Percentiles rank a stretch among this genome's conserved stretches.
Conservation (phyloP, 2,329 filamentous ascomycete genomes). For the Blastomyces silverae region DNA sequence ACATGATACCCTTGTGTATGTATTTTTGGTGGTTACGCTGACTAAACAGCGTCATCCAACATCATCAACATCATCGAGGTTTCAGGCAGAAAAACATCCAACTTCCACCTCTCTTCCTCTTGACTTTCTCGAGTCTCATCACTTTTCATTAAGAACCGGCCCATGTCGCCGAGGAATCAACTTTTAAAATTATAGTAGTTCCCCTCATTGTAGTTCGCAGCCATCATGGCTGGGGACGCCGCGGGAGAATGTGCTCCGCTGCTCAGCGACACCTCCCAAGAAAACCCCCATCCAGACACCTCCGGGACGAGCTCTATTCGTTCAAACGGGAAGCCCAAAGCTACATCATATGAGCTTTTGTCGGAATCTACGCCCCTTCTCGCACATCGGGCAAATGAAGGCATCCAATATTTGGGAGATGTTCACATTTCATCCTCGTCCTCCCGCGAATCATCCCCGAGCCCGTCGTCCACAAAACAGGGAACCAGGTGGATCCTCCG, state of each 20-base stretch:
- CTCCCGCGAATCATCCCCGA: constrained; percentile 21
- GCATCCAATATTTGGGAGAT: constrained; percentile 25
- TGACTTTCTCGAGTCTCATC: too few relatives aligned
- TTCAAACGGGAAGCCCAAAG: constrained; percentile 21
- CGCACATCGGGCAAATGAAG: constrained; percentile 31
- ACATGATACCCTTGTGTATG: background rate
- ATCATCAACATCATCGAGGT: too few relatives aligned
- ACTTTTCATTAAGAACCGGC: background rate
- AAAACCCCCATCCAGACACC: background rate
- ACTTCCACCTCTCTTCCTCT: too few relatives aligned
- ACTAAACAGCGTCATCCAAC: background rate
- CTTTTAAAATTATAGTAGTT: background rate
- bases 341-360: constrained; percentile 31
- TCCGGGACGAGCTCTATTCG: constrained; percentile 20
- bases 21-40: too few relatives aligned
- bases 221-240: constrained; percentile 17
- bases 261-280: constrained; percentile 6
- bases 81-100: too few relatives aligned
- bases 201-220: constrained; percentile 6
- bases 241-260: constrained; percentile 15
- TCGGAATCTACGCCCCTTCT: constrained; percentile 42
- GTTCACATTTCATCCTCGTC: constrained; percentile 23
- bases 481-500: constrained; percentile 49
- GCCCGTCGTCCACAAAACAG: constrained; percentile 21
- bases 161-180: background rate